Percentiles rank a stretch among this genome's conserved stretches.
These are phyloP conservation scores for Hypoxylon sp. DNA, from an alignment of 2,329 filamentous ascomycete genomes.

Conservation along the genomic window DNA sequence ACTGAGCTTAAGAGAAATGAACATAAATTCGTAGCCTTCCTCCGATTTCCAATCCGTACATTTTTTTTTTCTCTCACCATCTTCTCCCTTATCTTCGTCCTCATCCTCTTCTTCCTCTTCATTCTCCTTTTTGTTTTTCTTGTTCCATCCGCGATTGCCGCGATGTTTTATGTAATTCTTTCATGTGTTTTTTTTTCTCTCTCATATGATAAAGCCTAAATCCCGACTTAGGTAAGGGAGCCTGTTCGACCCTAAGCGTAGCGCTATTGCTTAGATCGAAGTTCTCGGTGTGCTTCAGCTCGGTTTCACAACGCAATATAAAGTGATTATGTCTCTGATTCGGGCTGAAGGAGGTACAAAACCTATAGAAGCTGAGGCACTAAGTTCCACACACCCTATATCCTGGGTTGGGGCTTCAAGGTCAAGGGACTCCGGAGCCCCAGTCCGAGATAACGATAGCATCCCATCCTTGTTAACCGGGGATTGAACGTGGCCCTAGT, in stretches of 20 bases:
- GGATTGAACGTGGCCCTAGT: constrained; percentile 11
- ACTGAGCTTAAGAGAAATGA: background rate
- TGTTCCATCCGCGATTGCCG: constrained; percentile 3
- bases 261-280: constrained; percentile 5
- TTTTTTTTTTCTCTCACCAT: background rate
- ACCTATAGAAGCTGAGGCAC: constrained; percentile 6
- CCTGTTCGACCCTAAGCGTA: background rate
- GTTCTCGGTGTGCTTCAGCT: background rate
- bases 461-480: constrained; percentile 20
- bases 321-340: constrained; percentile 20
- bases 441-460: constrained; percentile 26
- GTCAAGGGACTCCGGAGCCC: constrained; percentile 22
- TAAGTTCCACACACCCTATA: constrained; percentile 32
- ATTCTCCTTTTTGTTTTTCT: background rate
- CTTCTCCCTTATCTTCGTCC: background rate
- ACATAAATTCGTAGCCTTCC: constrained; percentile 21
- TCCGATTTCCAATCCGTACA: background rate
- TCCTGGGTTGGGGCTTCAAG: constrained; percentile 25
- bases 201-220: constrained; percentile 10
- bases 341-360: constrained; percentile 23
- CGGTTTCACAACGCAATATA: constrained; percentile 14
- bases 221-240: constrained; percentile 12
- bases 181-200: background rate
- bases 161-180: constrained; percentile 13
- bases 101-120: background rate